Conservation (phyloP, 257 asterid genomes). For the Vinca minor region DNA sequence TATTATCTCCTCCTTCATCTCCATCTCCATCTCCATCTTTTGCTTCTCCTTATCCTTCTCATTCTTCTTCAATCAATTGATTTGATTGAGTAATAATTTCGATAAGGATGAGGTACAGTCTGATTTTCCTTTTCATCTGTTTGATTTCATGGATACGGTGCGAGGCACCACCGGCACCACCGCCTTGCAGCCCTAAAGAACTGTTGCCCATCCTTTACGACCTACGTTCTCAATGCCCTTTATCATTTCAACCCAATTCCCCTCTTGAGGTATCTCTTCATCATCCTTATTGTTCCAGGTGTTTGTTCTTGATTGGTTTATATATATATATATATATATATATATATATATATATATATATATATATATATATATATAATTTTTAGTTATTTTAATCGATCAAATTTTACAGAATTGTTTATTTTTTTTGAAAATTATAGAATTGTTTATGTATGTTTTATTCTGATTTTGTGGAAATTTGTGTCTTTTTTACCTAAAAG, state of each 20-base stretch:
- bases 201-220: neutral
- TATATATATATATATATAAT: too few relatives aligned
- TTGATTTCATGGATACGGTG: conserved; percentile 1
- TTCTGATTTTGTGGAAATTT: neutral
- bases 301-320: neutral
- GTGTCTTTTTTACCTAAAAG: neutral
- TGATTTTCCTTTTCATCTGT: neutral
- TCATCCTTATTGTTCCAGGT: neutral
- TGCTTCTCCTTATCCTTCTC: neutral
- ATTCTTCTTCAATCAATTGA: neutral
- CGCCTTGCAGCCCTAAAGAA: neutral
- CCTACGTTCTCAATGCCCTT: conserved; percentile 6
- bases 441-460: neutral
- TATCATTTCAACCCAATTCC: neutral
- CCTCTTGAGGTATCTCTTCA: neutral
- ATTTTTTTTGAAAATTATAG: too few relatives aligned
- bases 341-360: too few relatives aligned
- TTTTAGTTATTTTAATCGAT: neutral
- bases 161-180: conserved; percentile 2
- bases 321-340: too few relatives aligned
- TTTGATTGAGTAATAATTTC: neutral
- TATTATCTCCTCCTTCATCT: neutral
- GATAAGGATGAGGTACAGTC: conserved; percentile 1
- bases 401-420: neutral
- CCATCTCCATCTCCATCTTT: neutral